Percentiles rank a stretch among this genome's conserved stretches.
Evolutionary conservation across 176 grass and related monocot species (phyloP).

Genomic region (Musa itinerans): DNA sequence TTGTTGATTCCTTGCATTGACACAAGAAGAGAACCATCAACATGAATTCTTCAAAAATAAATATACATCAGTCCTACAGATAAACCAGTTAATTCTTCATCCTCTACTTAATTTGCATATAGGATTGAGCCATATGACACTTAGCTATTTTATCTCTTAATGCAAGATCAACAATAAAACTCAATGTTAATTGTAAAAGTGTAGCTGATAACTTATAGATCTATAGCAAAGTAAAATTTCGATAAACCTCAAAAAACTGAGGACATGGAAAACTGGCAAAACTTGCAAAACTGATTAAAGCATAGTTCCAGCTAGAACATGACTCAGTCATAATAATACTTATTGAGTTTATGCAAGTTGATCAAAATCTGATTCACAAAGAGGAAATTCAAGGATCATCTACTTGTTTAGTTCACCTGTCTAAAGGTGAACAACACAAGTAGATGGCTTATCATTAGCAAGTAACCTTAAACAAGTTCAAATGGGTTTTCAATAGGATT

Average conservation of each 20-base stretch:
- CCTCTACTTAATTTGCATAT: neutral
- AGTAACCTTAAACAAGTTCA: neutral
- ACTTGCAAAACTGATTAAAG: neutral
- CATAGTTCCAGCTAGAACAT: neutral
- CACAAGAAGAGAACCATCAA: neutral
- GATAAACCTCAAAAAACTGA: neutral
- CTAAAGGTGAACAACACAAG: too few species aligned
- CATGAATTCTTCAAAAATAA: neutral
- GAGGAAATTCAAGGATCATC: neutral
- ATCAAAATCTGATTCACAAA: neutral
- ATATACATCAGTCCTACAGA: neutral
- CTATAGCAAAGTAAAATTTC: neutral
- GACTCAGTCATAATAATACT: neutral
- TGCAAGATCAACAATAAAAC: neutral
- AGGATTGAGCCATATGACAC: neutral
- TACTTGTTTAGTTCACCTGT: neutral
- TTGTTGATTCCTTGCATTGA: neutral
- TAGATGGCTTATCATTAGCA: neutral
- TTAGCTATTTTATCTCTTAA: neutral
- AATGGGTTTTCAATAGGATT: neutral
- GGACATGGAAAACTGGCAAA: too few species aligned
- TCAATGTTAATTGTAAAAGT: neutral
- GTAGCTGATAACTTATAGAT: neutral
- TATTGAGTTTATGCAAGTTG: neutral
- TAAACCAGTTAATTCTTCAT: neutral